Conservation (phyloP, 1,284 basidiomycete species). For the Tylopilus sp. region DNA sequence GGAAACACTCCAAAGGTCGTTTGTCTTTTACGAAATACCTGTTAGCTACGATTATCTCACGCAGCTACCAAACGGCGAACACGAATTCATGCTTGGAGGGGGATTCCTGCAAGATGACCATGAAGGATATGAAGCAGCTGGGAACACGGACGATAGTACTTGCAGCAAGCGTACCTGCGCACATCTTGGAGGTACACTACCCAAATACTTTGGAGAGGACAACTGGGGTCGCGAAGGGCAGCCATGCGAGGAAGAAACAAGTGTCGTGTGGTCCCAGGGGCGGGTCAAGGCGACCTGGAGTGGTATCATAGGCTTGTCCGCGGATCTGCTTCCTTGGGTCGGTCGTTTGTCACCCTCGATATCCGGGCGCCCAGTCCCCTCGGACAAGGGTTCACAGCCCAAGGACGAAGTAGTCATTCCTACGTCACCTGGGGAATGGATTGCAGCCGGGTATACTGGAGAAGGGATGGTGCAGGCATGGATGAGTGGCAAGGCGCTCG, state of each 20-base stretch:
- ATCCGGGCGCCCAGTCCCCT: conserved; percentile 44
- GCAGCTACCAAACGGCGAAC: conserved; percentile 50
- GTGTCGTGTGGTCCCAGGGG: conserved; percentile 46
- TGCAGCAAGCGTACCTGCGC: conserved; percentile 45
- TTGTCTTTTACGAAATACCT: conserved; percentile 49
- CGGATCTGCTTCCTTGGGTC: conserved; percentile 55
- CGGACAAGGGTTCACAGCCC: neutral
- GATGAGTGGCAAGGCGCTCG: conserved; percentile 45
- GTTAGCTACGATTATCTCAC: conserved; percentile 63
- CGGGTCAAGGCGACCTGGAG: conserved; percentile 58
- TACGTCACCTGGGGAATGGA: conserved; percentile 55
- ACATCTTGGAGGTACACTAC: conserved; percentile 52
- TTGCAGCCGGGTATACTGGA: conserved; percentile 48
- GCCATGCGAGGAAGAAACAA: conserved; percentile 23
- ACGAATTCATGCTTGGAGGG: conserved; percentile 59
- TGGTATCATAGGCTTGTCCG: conserved; percentile 58
- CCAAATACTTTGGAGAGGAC: conserved; percentile 52
- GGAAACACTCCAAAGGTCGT: conserved; percentile 48
- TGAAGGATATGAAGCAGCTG: conserved; percentile 50
- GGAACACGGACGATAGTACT: conserved; percentile 51
- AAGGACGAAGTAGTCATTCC: conserved; percentile 14
- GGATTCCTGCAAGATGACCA: conserved; percentile 49
- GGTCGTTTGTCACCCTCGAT: conserved; percentile 50
- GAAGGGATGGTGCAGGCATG: conserved; percentile 48
- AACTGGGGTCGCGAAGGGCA: conserved; percentile 50